Evolutionary conservation across 192 early-diverging fungal species (phyloP).

Genomic region (Anaeromyces robustus): DNA sequence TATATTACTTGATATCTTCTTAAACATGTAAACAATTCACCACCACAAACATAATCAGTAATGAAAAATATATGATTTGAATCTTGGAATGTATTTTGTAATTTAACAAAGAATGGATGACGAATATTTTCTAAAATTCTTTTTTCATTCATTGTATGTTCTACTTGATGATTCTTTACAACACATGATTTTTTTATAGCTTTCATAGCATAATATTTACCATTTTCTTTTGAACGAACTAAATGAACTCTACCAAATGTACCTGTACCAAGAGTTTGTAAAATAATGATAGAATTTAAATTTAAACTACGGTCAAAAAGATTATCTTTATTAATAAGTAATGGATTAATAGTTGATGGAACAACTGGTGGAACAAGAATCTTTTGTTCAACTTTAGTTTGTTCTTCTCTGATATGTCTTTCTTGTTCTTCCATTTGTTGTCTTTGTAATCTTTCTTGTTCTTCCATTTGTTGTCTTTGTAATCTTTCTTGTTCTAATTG

Average conservation of each 20-base stretch:
- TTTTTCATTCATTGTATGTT: not conserved
- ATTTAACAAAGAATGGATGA: not conserved
- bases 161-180: not conserved
- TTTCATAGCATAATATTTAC: not conserved
- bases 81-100: not conserved
- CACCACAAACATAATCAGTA: not conserved
- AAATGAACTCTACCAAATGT: not conserved
- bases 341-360: not conserved
- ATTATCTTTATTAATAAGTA: not conserved
- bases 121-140: not conserved
- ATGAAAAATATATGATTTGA: not conserved
- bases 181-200: not conserved
- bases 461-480: not conserved
- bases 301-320: not conserved
- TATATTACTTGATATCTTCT: not conserved
- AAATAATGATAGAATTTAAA: not conserved
- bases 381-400: not conserved
- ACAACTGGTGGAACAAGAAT: not conserved
- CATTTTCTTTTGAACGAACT: not conserved
- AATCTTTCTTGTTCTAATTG: not conserved
- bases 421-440: not conserved
- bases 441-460: not conserved
- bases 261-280: not conserved
- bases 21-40: not conserved
- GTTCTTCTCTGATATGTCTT: not conserved